phyloP scores from a whole-genome alignment of 768 basidiomycete species.

The Pleurotus eryngii region DNA sequence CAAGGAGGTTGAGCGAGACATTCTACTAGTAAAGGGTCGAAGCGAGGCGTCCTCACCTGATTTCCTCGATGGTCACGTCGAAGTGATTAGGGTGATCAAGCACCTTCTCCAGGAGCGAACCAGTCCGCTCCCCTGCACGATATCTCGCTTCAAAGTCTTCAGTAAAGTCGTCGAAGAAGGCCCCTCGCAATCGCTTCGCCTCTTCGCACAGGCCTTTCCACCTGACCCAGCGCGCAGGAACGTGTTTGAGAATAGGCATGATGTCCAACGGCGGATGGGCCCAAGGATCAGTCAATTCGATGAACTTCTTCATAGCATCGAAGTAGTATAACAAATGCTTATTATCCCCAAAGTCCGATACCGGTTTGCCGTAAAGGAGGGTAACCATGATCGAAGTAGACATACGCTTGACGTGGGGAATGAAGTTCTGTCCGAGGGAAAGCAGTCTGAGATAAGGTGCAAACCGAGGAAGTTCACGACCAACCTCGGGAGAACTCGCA shows the following conservation, averaged over 20 bases:
- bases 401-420: constrained; percentile 25
- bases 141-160: constrained; percentile 22
- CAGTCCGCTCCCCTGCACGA: constrained; percentile 20
- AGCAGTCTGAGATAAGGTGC: neutral
- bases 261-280: constrained; percentile 33
- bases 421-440: constrained; percentile 20
- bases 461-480: constrained; percentile 10
- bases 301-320: constrained; percentile 20
- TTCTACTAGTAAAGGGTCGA: neutral
- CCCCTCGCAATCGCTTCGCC: constrained; percentile 20
- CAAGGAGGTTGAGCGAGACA: too few relatives aligned
- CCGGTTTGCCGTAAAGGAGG: constrained; percentile 28
- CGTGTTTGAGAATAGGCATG: constrained; percentile 27
- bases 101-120: constrained; percentile 30
- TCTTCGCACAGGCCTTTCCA: constrained; percentile 28
- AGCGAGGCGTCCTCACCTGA: constrained; percentile 14
- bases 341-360: constrained; percentile 22
- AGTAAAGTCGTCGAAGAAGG: constrained; percentile 26
- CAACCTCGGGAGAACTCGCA: constrained; percentile 9
- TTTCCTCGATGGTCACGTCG: constrained; percentile 20
- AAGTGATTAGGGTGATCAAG: constrained; percentile 18
- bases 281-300: neutral
- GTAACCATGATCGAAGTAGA: constrained; percentile 27
- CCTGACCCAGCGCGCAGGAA: constrained; percentile 30
- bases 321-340: constrained; percentile 21